phyloP scores from a whole-genome alignment of 257 asterid genomes.

The Leonotis leonurus region DNA sequence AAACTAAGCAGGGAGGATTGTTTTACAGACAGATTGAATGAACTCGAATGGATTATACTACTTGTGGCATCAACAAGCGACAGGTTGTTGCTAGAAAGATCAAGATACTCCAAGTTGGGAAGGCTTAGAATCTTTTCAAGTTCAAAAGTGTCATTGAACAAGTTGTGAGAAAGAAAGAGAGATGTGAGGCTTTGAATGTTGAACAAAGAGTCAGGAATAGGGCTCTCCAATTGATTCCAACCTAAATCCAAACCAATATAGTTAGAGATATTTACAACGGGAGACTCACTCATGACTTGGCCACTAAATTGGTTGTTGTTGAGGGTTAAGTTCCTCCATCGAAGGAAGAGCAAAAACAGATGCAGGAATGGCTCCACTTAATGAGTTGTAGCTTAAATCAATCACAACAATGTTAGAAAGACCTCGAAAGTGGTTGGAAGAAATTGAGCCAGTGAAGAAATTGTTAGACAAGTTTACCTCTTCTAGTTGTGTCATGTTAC shows the following conservation, averaged over 20 bases:
- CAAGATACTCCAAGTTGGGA: slow-evolving; percentile 11
- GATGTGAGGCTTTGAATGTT: not conserved
- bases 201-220: slow-evolving; percentile 16
- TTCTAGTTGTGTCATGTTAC: slow-evolving; percentile 17
- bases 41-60: not conserved
- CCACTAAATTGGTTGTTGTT: slow-evolving; percentile 25
- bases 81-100: slow-evolving; percentile 36
- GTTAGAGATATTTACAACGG: not conserved
- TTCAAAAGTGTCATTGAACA: slow-evolving; percentile 10
- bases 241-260: slow-evolving; percentile 18
- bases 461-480: slow-evolving; percentile 10
- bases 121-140: slow-evolving; percentile 14
- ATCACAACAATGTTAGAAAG: not conserved
- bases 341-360: slow-evolving; percentile 15
- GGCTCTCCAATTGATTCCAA: slow-evolving; percentile 14
- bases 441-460: slow-evolving; percentile 22
- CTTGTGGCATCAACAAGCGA: slow-evolving; percentile 4
- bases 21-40: slow-evolving; percentile 17
- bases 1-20: not conserved
- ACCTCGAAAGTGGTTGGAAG: not conserved
- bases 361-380: not conserved
- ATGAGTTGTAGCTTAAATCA: no score
- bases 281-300: slow-evolving; percentile 5
- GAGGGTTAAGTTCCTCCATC: slow-evolving; percentile 13
- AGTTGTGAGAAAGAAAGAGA: slow-evolving; percentile 22